Percentiles rank a stretch among this genome's conserved stretches.
These are phyloP conservation scores for Orbilia brochopaga DNA, from an alignment of 2,329 filamentous ascomycete species.

Conservation along the genomic window DNA sequence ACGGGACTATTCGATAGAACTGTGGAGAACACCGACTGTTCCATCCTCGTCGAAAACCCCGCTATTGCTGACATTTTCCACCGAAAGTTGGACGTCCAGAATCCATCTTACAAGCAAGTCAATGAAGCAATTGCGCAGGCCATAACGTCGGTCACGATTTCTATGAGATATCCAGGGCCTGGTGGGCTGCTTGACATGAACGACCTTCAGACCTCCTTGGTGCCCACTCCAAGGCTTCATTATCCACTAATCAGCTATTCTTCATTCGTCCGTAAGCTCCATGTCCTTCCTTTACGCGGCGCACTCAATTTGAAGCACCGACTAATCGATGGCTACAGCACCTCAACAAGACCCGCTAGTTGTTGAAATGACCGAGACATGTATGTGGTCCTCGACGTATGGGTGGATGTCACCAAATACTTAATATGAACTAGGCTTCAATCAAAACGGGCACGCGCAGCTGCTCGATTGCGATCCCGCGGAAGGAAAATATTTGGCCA, in stretches of 20 bases:
- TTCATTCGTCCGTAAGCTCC: slow-evolving; percentile 72
- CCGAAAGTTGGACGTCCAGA: slow-evolving; percentile 72
- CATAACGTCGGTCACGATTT: slow-evolving; percentile 76
- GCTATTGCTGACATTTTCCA: slow-evolving; percentile 78
- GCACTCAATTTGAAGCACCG: not conserved
- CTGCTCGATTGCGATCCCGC: slow-evolving; percentile 77
- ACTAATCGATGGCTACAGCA: not conserved
- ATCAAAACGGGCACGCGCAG: slow-evolving; percentile 81
- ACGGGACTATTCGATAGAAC: slow-evolving; percentile 62
- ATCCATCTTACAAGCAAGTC: slow-evolving; percentile 73
- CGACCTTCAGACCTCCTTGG: slow-evolving; percentile 79
- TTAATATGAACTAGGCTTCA: slow-evolving; percentile 66
- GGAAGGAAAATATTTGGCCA: slow-evolving; percentile 79
- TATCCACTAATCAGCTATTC: slow-evolving; percentile 76
- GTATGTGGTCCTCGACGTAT: slow-evolving; percentile 42
- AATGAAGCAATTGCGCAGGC: slow-evolving; percentile 77
- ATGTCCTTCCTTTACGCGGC: slow-evolving; percentile 65
- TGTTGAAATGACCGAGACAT: not conserved
- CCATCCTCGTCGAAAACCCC: slow-evolving; percentile 78
- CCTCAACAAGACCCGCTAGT: not conserved
- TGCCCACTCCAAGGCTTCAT: slow-evolving; percentile 75
- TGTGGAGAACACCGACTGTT: slow-evolving; percentile 78
- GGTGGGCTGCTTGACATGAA: slow-evolving; percentile 73
- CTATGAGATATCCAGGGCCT: slow-evolving; percentile 73
- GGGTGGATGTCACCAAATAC: slow-evolving; percentile 8